These are phyloP conservation scores for Lentinula novae-zelandiae DNA, from an alignment of 1,284 basidiomycete genomes.

Conservation along the genomic window DNA sequence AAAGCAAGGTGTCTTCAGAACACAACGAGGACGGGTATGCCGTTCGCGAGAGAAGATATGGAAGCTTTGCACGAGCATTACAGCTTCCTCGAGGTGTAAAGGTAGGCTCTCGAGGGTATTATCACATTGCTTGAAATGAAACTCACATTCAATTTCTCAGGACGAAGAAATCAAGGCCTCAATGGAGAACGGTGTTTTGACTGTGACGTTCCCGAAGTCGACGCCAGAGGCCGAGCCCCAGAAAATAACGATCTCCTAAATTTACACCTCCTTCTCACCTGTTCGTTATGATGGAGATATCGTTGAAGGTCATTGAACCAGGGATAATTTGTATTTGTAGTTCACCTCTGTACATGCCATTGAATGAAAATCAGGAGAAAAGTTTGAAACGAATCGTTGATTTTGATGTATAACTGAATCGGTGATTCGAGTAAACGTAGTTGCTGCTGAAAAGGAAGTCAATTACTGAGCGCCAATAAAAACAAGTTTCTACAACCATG, in stretches of 20 bases:
- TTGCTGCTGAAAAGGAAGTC: too few species aligned
- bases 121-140: not conserved
- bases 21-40: slow-evolving; percentile 18
- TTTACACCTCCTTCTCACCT: not conserved
- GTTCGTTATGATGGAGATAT: too few species aligned
- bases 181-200: not conserved
- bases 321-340: too few species aligned
- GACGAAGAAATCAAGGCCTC: not conserved
- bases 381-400: too few species aligned
- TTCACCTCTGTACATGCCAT: too few species aligned
- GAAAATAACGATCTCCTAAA: not conserved
- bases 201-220: not conserved
- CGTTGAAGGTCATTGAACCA: too few species aligned
- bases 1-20: slow-evolving; percentile 16
- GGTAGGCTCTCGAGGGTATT: slow-evolving; percentile 7
- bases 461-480: too few species aligned
- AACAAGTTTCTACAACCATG: too few species aligned
- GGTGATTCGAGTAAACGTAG: too few species aligned
- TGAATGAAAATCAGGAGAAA: too few species aligned
- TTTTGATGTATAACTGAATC: too few species aligned
- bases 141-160: not conserved
- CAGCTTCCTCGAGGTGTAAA: slow-evolving; percentile 19
- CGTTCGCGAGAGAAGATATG: slow-evolving; percentile 18
- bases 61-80: slow-evolving; percentile 18
- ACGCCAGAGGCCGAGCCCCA: not conserved